These are phyloP conservation scores for Kockovaella imperatae DNA, from an alignment of 768 basidiomycete genomes.

Conservation along the genomic window DNA sequence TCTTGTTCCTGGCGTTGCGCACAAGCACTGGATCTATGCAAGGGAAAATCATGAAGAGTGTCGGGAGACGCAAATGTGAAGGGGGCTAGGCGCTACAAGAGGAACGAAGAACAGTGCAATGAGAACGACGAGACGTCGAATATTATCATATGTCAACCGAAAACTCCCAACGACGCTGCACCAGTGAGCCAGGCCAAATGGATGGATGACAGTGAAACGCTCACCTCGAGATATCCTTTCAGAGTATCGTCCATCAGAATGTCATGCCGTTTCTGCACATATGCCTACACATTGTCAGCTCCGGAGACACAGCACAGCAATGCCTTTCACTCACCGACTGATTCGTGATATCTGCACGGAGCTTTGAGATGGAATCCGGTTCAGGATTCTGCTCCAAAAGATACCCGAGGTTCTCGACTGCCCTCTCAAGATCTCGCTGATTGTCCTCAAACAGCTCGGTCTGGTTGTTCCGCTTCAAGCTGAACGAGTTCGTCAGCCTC, in stretches of 20 bases:
- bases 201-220: background rate
- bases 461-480: constrained; percentile 73
- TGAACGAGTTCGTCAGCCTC: constrained; percentile 11
- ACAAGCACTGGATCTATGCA: too few relatives aligned
- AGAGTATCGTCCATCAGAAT: constrained; percentile 93
- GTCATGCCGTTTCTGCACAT: constrained; percentile 94
- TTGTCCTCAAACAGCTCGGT: constrained; percentile 97
- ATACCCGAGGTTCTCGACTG: constrained; percentile 91
- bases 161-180: constrained; percentile 33
- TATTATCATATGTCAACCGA: constrained; percentile 15
- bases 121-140: too few relatives aligned
- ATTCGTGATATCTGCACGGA: constrained; percentile 90
- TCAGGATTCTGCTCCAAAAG: constrained; percentile 87
- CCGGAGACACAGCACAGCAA: background rate
- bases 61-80: too few relatives aligned
- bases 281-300: constrained; percentile 49
- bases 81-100: too few relatives aligned
- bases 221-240: constrained; percentile 69
- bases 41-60: too few relatives aligned
- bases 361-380: constrained; percentile 64
- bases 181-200: background rate
- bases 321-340: constrained; percentile 61
- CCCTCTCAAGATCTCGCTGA: constrained; percentile 87
- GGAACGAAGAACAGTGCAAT: too few relatives aligned
- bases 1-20: too few relatives aligned